Conservation (phyloP, 352 stramenopile genomes). For the Globisporangium carolinianum region DNA sequence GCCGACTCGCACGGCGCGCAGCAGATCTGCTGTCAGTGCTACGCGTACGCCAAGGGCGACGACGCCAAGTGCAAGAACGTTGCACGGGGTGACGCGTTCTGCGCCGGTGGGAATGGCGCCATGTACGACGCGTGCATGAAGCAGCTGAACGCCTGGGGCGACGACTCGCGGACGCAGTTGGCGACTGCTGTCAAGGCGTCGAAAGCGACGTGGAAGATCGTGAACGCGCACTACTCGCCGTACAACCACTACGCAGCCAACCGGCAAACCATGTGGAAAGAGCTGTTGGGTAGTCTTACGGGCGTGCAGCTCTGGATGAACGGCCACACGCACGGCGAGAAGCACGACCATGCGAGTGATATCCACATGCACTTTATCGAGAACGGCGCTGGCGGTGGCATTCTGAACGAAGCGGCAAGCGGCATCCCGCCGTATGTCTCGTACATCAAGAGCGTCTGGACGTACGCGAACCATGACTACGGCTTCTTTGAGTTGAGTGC, state of each 20-base stretch:
- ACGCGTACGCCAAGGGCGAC: constrained; percentile 50
- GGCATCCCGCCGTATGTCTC: constrained; percentile 47
- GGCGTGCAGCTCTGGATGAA: constrained; percentile 65
- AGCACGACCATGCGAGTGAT: constrained; percentile 51
- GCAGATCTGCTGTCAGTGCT: constrained; percentile 83
- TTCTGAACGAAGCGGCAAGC: constrained; percentile 71
- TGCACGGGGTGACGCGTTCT: constrained; percentile 38
- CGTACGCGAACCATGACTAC: constrained; percentile 57
- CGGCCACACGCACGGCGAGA: constrained; percentile 73
- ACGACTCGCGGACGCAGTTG: constrained; percentile 65
- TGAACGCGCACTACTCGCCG: constrained; percentile 80
- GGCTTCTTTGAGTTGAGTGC: constrained; percentile 61
- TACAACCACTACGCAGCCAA: constrained; percentile 61
- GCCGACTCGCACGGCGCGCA: constrained; percentile 51
- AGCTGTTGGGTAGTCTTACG: constrained; percentile 30
- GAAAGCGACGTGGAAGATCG: constrained; percentile 77
- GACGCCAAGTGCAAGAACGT: constrained; percentile 49
- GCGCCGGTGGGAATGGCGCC: constrained; percentile 41
- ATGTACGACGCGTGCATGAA: constrained; percentile 57
- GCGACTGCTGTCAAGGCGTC: constrained; percentile 40
- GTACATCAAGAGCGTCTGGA: constrained; percentile 54
- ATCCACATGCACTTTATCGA: constrained; percentile 64
- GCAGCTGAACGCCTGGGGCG: constrained; percentile 56
- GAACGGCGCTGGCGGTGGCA: constrained; percentile 74
- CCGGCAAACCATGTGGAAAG: constrained; percentile 57